Base-by-base conservation (phyloP, 805 yeast genomes). In the Saturnispora bothae region DNA sequence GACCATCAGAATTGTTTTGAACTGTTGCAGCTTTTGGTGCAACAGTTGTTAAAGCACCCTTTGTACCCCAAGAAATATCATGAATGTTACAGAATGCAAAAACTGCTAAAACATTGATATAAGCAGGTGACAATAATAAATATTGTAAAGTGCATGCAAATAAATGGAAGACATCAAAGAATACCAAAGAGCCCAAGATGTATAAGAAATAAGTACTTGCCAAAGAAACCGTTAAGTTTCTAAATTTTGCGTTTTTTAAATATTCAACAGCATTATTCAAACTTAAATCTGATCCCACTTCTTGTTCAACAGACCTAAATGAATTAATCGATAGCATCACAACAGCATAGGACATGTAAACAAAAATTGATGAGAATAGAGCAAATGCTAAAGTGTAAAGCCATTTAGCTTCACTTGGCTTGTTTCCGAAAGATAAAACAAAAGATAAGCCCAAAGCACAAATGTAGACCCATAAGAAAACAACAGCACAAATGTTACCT, bases 51-150 rank as follows among this genome's bases (percentile, higher is more conserved):
- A 73, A 68, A 27, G 81, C 82, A 38, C 95, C 95, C 56, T 89
- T 84, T 3, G 95, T 89, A 59, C 96, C 96, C 96, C 97, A 88
- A 4, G 95, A 83, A 35, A 88, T 77, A 64, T 88, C 97, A 57
- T 88, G 94, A 43, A 88, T 78, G 59, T 88, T 89, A 65, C 96
- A 86, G 57, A 88, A 86, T 5, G 96, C 94, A 60, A 86, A 88
- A 41, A 88, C 88, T 53, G 84, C 83, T 53, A 89, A 66, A 42
- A 86, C 89, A 53, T 88, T 88, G 59, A 86, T 76, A 57, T 86
- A 89, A 0, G 94, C 76, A 2, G 97, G 97, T 45, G 86, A 76
- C 37, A 88, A 60, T 46, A 88, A 60, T 39, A 88, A 57, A 54
- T 89, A 88, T 60, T 85, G 97, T 17, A 75, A 46, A 48, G 85